Evolutionary conservation across 2,329 filamentous ascomycete genomes (phyloP).

Genomic region (Biscogniauxia sp.): DNA sequence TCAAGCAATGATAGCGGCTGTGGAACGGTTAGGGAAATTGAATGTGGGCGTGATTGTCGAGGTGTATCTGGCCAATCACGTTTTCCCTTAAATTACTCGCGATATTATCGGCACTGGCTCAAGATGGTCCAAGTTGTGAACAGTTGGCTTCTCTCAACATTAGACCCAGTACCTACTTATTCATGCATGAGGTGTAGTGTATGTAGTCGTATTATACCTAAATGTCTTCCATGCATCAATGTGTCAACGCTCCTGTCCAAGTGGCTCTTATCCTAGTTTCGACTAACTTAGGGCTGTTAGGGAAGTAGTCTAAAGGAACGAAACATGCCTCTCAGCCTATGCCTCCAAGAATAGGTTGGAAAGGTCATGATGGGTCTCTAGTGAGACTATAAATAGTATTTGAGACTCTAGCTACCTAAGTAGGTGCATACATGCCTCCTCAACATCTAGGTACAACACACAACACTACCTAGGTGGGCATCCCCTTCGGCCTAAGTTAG

Average conservation of each 20-base stretch:
- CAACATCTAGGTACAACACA: not conserved
- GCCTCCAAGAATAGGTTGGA: not conserved
- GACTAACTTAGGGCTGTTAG: not conserved
- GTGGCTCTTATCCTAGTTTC: not conserved
- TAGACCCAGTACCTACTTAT: no score
- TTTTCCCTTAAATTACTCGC: not conserved
- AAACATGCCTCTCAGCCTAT: not conserved
- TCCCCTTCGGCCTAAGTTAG: no score
- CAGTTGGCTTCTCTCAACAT: not conserved
- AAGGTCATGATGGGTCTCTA: not conserved
- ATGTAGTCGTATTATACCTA: not conserved
- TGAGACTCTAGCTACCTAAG: not conserved
- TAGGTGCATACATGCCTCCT: not conserved
- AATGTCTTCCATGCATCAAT: not conserved
- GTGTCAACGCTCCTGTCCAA: no score
- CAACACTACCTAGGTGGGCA: no score
- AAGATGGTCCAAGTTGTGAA: not conserved
- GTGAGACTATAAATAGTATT: not conserved
- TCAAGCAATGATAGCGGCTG: not conserved
- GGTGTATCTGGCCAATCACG: not conserved
- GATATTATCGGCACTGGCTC: not conserved
- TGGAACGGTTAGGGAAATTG: not conserved
- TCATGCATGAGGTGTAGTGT: no score
- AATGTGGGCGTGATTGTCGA: not conserved
- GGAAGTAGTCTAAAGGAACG: not conserved